Percentiles rank a stretch among this genome's conserved stretches.
Conservation (phyloP, 306 rosid genomes). For the Trifolium dubium region DNA sequence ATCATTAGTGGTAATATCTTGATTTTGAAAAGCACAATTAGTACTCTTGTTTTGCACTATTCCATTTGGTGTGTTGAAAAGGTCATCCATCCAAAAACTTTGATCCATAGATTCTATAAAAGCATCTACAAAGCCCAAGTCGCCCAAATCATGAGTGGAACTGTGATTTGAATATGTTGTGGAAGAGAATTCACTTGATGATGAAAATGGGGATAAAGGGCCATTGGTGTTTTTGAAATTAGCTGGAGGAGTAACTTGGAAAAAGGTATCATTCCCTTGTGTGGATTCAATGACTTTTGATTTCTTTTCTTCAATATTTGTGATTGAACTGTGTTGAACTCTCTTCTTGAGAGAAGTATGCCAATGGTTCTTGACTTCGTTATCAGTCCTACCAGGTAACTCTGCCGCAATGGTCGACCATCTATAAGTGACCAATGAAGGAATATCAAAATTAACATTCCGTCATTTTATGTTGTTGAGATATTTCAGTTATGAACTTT, state of each 20-base stretch:
- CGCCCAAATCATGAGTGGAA: constrained; percentile 6
- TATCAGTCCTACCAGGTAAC: constrained; percentile 51
- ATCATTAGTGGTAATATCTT: background rate
- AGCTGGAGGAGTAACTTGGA: background rate
- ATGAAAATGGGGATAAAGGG: constrained; percentile 22
- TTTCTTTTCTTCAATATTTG: constrained; percentile 16
- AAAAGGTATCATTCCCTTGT: background rate
- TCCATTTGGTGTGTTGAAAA: constrained; percentile 4
- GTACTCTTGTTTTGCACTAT: background rate
- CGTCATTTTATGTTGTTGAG: no score
- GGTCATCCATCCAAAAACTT: constrained; percentile 39
- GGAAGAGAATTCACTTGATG: constrained; percentile 34
- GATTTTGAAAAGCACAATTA: background rate
- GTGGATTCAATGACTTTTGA: constrained; percentile 6
- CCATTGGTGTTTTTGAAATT: constrained; percentile 5
- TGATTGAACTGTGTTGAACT: background rate
- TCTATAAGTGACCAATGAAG: constrained; percentile 10
- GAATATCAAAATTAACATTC: no score
- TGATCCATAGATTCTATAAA: background rate
- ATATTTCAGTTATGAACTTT: no score
- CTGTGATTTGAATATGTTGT: background rate
- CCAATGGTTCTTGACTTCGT: constrained; percentile 55
- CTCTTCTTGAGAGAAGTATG: constrained; percentile 46
- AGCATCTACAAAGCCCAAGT: constrained; percentile 38
- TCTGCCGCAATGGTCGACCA: constrained; percentile 52